Conservation (phyloP, 176 grass and related monocot species). For the Zoysia pacifica region DNA sequence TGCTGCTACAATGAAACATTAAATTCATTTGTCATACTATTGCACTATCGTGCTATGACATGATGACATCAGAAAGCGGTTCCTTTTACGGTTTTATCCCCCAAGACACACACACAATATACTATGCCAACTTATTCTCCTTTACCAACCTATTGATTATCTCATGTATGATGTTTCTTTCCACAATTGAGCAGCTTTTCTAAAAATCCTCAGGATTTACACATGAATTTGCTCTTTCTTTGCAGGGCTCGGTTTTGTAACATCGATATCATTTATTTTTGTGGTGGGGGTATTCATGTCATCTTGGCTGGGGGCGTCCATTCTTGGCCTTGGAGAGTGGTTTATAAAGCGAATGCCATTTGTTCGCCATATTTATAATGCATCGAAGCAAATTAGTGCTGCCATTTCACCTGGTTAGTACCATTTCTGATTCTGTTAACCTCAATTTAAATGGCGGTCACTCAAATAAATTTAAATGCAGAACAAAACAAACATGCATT, state of each 20-base stretch:
- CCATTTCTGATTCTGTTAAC: constrained; percentile 31
- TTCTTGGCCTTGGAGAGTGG: constrained; percentile 80
- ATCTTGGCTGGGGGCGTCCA: constrained; percentile 73
- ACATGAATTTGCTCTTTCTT: constrained; percentile 8
- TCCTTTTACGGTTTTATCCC: constrained; percentile 4
- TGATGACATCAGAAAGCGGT: not conserved
- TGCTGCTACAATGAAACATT: constrained; percentile 19
- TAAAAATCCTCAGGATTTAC: not conserved
- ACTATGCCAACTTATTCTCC: not conserved
- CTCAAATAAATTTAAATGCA: constrained; percentile 33
- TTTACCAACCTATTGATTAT: not conserved
- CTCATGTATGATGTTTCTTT: constrained; percentile 12
- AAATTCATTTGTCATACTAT: constrained; percentile 8
- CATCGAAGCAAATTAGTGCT: constrained; percentile 87
- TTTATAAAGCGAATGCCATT: constrained; percentile 89
- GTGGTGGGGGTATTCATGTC: constrained; percentile 89
- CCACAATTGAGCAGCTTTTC: not conserved
- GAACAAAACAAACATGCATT: constrained; percentile 91
- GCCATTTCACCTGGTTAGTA: constrained; percentile 85
- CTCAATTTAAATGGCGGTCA: constrained; percentile 30
- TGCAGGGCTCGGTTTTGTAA: constrained; percentile 81
- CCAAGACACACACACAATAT: no score
- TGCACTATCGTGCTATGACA: not conserved
- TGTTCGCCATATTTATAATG: constrained; percentile 81
- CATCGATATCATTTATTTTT: constrained; percentile 82